These are phyloP conservation scores for Candida sp. DNA, from an alignment of 1,139 yeast species.

Conservation along the genomic window DNA sequence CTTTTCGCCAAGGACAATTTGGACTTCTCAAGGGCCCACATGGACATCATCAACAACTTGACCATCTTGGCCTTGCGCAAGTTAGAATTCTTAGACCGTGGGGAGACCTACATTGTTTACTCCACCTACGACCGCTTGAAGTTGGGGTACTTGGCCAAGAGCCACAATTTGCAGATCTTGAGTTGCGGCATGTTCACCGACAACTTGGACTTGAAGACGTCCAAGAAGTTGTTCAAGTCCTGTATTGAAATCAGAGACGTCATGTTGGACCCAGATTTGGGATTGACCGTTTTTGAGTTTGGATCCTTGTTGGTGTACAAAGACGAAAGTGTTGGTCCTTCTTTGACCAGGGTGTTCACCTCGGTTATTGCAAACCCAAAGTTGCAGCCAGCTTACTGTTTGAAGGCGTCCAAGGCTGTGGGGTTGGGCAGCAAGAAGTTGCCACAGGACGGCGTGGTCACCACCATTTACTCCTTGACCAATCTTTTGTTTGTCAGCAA, in stretches of 20 bases:
- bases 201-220: conserved; percentile 35
- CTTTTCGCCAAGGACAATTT: conserved; percentile 16
- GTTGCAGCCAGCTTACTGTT: conserved; percentile 32
- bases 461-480: conserved; percentile 82
- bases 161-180: conserved; percentile 42
- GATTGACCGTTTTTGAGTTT: conserved; percentile 53
- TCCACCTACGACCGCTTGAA: conserved; percentile 42
- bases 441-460: conserved; percentile 81
- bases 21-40: conserved; percentile 26
- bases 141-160: conserved; percentile 46
- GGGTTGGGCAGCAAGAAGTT: conserved; percentile 51
- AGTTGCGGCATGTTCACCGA: conserved; percentile 49
- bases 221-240: conserved; percentile 38
- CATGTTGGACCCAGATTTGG: conserved; percentile 50
- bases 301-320: conserved; percentile 58
- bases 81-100: conserved; percentile 48
- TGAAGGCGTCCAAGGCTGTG: conserved; percentile 41
- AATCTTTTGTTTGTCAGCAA: conserved; percentile 70
- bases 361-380: conserved; percentile 51
- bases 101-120: conserved; percentile 49
- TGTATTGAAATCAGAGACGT: conserved; percentile 45
- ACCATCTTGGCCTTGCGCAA: conserved; percentile 41
- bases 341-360: conserved; percentile 53
- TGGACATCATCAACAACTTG: conserved; percentile 33
- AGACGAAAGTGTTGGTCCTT: conserved; percentile 50